A percentile compares a stretch with the other conserved stretches of the same genome.
phyloP scores from a whole-genome alignment of 306 rosid species.

The Fragaria iinumae region DNA sequence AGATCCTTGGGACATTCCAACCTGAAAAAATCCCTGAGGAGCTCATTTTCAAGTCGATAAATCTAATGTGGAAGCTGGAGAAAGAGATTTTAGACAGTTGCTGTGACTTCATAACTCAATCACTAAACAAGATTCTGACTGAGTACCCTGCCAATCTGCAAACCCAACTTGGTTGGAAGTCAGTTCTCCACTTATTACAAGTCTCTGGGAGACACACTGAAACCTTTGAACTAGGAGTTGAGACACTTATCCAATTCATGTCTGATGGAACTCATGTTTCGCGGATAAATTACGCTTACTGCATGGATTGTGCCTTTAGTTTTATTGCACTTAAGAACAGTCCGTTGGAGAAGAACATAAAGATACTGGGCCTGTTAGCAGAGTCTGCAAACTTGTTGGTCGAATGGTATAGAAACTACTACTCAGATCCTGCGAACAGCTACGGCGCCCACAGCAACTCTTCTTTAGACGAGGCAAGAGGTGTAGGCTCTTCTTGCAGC shows the following conservation, averaged over 20 bases:
- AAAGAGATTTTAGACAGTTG: conserved; percentile 78
- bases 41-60: conserved; percentile 81
- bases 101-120: conserved; percentile 48
- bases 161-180: conserved; percentile 75
- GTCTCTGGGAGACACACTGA: conserved; percentile 67
- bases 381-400: conserved; percentile 57
- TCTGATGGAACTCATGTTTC: conserved; percentile 53
- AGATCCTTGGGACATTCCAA: conserved; percentile 45
- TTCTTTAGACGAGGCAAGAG: conserved; percentile 55
- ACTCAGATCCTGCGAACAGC: conserved; percentile 54
- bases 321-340: conserved; percentile 75
- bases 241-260: conserved; percentile 59
- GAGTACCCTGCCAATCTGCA: conserved; percentile 77
- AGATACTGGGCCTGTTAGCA: conserved; percentile 59
- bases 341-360: conserved; percentile 72
- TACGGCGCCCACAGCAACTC: conserved; percentile 50
- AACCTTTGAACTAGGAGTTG: conserved; percentile 65
- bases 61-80: conserved; percentile 89
- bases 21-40: conserved; percentile 67
- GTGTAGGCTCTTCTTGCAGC: conserved; percentile 39
- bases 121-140: conserved; percentile 48
- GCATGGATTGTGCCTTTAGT: conserved; percentile 74
- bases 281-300: conserved; percentile 50
- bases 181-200: conserved; percentile 66
- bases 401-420: conserved; percentile 61